Base-by-base conservation (phyloP, 139 green algal species). In the Tetradesmus obliquus region DNA sequence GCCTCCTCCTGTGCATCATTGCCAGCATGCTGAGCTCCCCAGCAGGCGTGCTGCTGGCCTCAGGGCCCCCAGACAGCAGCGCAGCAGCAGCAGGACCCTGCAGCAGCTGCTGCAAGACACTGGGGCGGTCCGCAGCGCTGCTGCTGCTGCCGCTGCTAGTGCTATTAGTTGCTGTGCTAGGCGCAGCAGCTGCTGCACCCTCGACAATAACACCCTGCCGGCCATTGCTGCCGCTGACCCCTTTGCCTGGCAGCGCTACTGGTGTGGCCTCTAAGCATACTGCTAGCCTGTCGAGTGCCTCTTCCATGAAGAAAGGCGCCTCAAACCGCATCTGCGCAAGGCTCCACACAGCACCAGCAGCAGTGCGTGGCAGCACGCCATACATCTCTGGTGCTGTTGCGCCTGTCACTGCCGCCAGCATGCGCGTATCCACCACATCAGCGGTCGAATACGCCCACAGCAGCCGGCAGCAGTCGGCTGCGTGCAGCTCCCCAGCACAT, bases 361-460 rank as follows among this genome's bases (percentile, higher is more conserved):
- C 89, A 51, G 72, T 82, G 22, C 81, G 81, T 17, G 89, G 80
- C 53, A 62, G 53, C 82, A 88, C 89, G 12, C 45, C 72, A 8
- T 69, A 55, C 89, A 92, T 83, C 81, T 82, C 80, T 8, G 72
- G 82, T n/a, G 69, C 89, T 22, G 76, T 62, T 24, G 82, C 66
- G 6, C 10, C 53, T 45, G 81, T 76, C 10, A 92, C 60, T 20
- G 89, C 82, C 5, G 55, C 10, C 20, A 92, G 66, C 66, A 88
- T 88, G 19, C 13, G 60, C 53, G 13, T 3, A 45, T 88, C 62
- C 7, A 51, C 20, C 54, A 88, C 32, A 3, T 60, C 62, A 13
- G 89, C 89, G 9, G 89, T 89, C 1, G 89, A 81, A 54, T 85
- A 88, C 0, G 89, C 89, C 89, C 89, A 92, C 89, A 92, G 82